Conservation (phyloP, 1,139 yeast species). For the Debaryomyces coudertii region DNA sequence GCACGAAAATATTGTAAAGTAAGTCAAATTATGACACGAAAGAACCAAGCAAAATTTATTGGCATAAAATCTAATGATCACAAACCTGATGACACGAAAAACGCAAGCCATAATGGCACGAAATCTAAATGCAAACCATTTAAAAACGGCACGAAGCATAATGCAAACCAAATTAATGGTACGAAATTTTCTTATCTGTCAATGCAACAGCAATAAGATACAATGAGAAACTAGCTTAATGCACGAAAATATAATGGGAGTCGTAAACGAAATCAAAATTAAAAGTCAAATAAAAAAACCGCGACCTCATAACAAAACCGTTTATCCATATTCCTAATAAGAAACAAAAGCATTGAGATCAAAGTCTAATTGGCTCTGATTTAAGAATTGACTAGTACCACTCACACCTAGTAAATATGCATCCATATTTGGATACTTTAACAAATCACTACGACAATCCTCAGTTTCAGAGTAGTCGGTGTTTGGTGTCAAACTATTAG, state of each 20-base stretch:
- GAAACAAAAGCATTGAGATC: conserved; percentile 37
- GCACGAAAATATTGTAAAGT: too few relatives aligned
- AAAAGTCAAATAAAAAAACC: neutral
- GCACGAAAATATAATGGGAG: neutral
- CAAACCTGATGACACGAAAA: neutral
- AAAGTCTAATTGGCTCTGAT: conserved; percentile 32
- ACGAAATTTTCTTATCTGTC: neutral
- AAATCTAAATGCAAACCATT: neutral
- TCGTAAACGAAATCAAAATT: conserved; percentile 1
- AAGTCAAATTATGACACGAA: too few relatives aligned
- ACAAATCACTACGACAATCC: conserved; percentile 17
- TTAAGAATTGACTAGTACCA: conserved; percentile 29
- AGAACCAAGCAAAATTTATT: too few relatives aligned
- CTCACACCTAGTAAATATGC: conserved; percentile 19
- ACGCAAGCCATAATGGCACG: too few relatives aligned
- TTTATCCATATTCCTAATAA: conserved; percentile 16
- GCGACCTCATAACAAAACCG: neutral
- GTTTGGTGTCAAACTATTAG: conserved; percentile 24
- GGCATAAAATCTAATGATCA: too few relatives aligned
- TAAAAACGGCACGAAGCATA: neutral
- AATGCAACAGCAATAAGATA: too few relatives aligned
- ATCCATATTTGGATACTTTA: conserved; percentile 22
- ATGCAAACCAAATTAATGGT: conserved; percentile 2
- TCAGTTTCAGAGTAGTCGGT: conserved; percentile 30
- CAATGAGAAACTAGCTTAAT: neutral